Conservation (phyloP, 2,329 filamentous ascomycete species). For the Podosphaera fusca region DNA sequence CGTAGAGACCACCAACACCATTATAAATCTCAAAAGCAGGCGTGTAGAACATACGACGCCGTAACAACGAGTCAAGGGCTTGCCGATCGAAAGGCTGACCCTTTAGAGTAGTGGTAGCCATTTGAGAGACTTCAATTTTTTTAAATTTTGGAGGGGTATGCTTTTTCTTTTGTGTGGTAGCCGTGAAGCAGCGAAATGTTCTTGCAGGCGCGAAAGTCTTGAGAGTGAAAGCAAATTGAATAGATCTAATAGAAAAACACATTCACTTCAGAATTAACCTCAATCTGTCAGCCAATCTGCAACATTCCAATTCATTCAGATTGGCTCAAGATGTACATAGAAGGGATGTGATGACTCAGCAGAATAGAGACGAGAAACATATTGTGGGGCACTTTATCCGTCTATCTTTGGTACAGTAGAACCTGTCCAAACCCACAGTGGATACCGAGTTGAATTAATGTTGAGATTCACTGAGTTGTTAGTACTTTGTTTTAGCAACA, state of each 20-base stretch:
- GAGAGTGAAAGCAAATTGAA: slow-evolving; percentile 14
- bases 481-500: no score
- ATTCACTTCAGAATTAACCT: slow-evolving; percentile 15
- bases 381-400: no score
- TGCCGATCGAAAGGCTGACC: slow-evolving; percentile 74
- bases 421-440: no score
- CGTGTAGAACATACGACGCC: slow-evolving; percentile 80
- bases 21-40: slow-evolving; percentile 92
- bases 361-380: no score
- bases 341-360: no score
- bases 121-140: slow-evolving; percentile 23
- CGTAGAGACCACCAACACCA: slow-evolving; percentile 58
- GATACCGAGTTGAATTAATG: no score
- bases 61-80: slow-evolving; percentile 63
- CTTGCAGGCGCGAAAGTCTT: slow-evolving; percentile 3
- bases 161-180: slow-evolving; percentile 15
- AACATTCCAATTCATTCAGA: neutral
- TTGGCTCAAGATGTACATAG: no score
- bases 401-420: no score
- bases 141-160: slow-evolving; percentile 17
- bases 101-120: slow-evolving; percentile 53
- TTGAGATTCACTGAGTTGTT: no score
- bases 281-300: slow-evolving; percentile 3
- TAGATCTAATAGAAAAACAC: slow-evolving; percentile 19
- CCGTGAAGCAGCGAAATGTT: slow-evolving; percentile 19